Evolutionary conservation across 371 early-diverging fungal genomes (phyloP), one percentile per base, ranked within the genome.

Genomic region (Caulochytrium protostelioides): DNA sequence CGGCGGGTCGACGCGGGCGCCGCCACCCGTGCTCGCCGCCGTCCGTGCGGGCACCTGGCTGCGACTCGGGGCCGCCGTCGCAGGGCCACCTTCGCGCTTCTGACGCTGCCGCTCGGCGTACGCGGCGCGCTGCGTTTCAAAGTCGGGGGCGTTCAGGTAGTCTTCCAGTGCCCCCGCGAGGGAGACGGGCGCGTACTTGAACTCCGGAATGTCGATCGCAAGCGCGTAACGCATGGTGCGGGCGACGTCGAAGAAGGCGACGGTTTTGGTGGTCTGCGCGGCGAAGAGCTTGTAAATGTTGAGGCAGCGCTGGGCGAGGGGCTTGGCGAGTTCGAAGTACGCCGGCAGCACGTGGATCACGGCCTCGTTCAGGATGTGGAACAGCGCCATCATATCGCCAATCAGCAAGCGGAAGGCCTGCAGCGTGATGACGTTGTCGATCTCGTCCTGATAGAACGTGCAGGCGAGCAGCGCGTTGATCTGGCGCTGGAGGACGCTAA

Each of bases 281-380:
- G 80, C 79, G 58, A 86, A 92, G 10, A 56, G 55, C 49, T 83
- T 87, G 59, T 92, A 92, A 28, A 90, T 72, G 29, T 74, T 69
- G 20, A 92, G 54, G 1, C 83, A 71, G n/a, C 66, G 62, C 37
- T 61, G 56, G 28, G 87, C 87, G 37, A 86, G 77, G 1, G 65
- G 38, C 33, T 75, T 74, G 9, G 55, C 50, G 79, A 92, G 75
- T n/a, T 79, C 78, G 59, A 90, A 84, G 49, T 76, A 92, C 36
- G 47, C 26, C 35, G 43, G 44, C 40, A 32, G 9, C n/a, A 14
- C 20, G 26, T 35, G 76, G 37, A 90, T 81, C 21, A 86, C 80
- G 12, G 79, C 83, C 49, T 84, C 84, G 49, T 89, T 92, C 54
- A 84, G 59, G 2, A 79, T 65, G 49, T 81, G 79, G 52, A 84